Evolutionary conservation across 176 grass and related monocot species (phyloP).

Genomic region (Juncus effusus): DNA sequence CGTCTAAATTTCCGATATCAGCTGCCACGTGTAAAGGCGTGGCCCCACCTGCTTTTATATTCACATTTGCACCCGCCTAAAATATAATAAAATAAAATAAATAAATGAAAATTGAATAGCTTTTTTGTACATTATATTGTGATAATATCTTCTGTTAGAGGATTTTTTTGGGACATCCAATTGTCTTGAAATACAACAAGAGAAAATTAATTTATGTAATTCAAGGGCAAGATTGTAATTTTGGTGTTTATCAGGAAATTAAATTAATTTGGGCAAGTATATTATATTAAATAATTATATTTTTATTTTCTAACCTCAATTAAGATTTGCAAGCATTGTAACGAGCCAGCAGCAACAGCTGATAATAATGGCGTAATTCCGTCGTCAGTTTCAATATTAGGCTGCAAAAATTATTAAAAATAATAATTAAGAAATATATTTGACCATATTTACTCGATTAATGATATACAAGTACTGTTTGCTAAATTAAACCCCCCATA

Average conservation of each 20-base stretch:
- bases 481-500: not conserved
- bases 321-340: slow-evolving; percentile 74
- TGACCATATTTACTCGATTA: not conserved
- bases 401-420: not conserved
- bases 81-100: slow-evolving; percentile 14
- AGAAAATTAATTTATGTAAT: not conserved
- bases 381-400: slow-evolving; percentile 52
- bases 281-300: no score
- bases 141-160: no score
- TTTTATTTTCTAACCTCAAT: slow-evolving; percentile 49
- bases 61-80: slow-evolving; percentile 86
- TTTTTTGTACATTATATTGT: slow-evolving; percentile 2
- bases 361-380: slow-evolving; percentile 76
- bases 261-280: no score
- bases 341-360: slow-evolving; percentile 75
- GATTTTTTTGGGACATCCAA: slow-evolving; percentile 10
- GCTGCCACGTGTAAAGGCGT: slow-evolving; percentile 86
- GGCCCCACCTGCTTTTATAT: slow-evolving; percentile 79
- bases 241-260: not conserved
- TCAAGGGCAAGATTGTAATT: not conserved
- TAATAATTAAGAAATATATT: not conserved
- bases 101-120: not conserved
- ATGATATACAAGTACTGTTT: not conserved
- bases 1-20: slow-evolving; percentile 57
- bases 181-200: not conserved